Base-by-base conservation (phyloP, 108 stramenopile species). In the Craspedostauros australis region DNA sequence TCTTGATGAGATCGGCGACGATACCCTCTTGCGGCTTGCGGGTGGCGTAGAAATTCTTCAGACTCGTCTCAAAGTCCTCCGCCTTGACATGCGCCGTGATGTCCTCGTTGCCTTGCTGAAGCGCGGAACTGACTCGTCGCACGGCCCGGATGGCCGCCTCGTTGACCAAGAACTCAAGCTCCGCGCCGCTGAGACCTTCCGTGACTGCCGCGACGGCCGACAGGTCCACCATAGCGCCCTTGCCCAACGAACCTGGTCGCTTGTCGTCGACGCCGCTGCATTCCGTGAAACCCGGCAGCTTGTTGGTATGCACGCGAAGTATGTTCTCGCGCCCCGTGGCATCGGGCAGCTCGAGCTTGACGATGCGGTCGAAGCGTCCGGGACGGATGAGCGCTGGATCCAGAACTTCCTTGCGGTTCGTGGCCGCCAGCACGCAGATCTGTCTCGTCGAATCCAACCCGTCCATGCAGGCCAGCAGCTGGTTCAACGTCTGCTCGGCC, bases 111-210 rank as follows among this genome's bases (percentile, higher is more conserved):
- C 70, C 69, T 16, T 71, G 62, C 45, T 54, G 53, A n/a, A 84
- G 34, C 32, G 72, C 70, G 8, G 71, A 43, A 30, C 77, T 72
- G 7, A 86, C 88, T 48, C 93, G 72, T 60, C 94, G 76, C 9
- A 91, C 94, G 8, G 87, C 91, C 30, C 94, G 82, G 51, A 95
- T 91, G 5, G 94, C 95, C 18, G 95, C 95, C 60, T 98, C 97
- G 56, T 98, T 98, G 52, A 93, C 88, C 44, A 98, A 71, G 61
- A 87, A 92, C 39, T 93, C 91, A 11, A 98, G 64, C 60, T 98
- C 97, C 7, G 97, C 97, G 1, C 97, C 95, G 42, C 86, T 82
- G 20, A 91, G 83, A 5, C 94, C 95, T 5, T 48, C 38, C 11
- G 93, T 92, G 8, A 80, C 54, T 2, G 66, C 64, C 16, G 95